Conservation (phyloP, 129 eudicot genomes). For the Logfia minima region DNA sequence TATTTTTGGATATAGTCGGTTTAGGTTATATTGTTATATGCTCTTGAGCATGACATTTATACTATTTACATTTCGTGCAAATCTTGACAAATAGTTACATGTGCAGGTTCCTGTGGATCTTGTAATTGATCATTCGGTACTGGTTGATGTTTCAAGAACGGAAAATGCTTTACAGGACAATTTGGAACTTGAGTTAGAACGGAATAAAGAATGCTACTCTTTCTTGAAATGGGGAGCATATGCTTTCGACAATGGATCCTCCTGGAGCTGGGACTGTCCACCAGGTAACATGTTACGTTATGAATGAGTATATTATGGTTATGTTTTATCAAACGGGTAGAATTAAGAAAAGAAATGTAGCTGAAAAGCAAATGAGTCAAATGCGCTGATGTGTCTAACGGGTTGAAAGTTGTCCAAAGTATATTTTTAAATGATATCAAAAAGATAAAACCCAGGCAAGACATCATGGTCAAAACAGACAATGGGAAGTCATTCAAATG, state of each 20-base stretch:
- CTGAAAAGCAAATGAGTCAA: no score
- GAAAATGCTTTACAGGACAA: slow-evolving; percentile 85
- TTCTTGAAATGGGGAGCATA: slow-evolving; percentile 93
- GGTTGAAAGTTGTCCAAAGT: no score
- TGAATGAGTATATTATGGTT: background rate
- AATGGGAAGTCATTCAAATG: slow-evolving; percentile 28
- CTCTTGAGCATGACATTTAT: no score
- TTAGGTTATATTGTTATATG: no score
- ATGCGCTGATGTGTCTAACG: no score
- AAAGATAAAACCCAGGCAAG: slow-evolving; percentile 31
- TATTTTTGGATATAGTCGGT: no score
- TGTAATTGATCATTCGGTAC: slow-evolving; percentile 92
- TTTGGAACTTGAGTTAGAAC: slow-evolving; percentile 83
- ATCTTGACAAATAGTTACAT: background rate
- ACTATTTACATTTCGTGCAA: no score
- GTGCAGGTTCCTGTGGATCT: slow-evolving; percentile 94
- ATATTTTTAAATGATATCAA: background rate
- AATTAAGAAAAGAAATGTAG: no score
- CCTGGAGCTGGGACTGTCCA: slow-evolving; percentile 98
- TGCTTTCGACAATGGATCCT: slow-evolving; percentile 90
- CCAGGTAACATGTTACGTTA: slow-evolving; percentile 48
- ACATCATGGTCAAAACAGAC: slow-evolving; percentile 27
- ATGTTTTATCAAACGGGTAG: no score
- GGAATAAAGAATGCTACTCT: slow-evolving; percentile 87
- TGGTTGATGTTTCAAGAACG: slow-evolving; percentile 87